These are phyloP conservation scores for Stevia rebaudiana DNA, from an alignment of 140 eudicot genomes.

Conservation along the genomic window DNA sequence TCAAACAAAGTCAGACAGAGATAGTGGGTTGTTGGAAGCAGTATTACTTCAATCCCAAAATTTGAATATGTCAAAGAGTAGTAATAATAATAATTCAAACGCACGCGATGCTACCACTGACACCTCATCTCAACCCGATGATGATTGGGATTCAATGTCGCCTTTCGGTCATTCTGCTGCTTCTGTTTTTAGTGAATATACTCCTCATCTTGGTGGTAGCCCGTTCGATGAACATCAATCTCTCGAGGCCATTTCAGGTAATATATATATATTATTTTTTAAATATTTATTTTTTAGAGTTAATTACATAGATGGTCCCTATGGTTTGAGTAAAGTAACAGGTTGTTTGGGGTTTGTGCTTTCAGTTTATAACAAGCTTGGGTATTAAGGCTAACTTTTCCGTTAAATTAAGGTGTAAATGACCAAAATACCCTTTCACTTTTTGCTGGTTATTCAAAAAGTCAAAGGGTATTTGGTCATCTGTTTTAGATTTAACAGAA, in stretches of 20 bases:
- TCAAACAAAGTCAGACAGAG: conserved; percentile 43
- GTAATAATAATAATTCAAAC: conserved; percentile 23
- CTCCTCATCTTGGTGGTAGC: conserved; percentile 53
- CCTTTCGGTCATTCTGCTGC: conserved; percentile 70
- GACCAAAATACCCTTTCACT: no score
- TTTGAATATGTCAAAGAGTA: conserved; percentile 38
- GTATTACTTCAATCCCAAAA: conserved; percentile 61
- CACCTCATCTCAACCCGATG: conserved; percentile 45
- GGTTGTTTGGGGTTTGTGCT: no score
- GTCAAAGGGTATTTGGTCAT: no score
- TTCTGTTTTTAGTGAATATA: conserved; percentile 54
- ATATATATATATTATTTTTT: no score
- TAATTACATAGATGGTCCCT: no score
- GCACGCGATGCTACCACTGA: conserved; percentile 34
- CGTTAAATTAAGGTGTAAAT: no score
- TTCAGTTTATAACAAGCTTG: no score
- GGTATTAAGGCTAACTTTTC: no score
- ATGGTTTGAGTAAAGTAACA: no score
- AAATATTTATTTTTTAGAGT: no score
- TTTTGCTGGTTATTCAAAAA: no score
- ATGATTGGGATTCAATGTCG: conserved; percentile 55
- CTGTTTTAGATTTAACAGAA: no score
- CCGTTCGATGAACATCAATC: conserved; percentile 59
- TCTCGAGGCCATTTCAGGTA: conserved; percentile 48
- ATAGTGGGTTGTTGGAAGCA: conserved; percentile 81